phyloP scores from a whole-genome alignment of 2,329 filamentous ascomycete species.

The Trichoderma breve region DNA sequence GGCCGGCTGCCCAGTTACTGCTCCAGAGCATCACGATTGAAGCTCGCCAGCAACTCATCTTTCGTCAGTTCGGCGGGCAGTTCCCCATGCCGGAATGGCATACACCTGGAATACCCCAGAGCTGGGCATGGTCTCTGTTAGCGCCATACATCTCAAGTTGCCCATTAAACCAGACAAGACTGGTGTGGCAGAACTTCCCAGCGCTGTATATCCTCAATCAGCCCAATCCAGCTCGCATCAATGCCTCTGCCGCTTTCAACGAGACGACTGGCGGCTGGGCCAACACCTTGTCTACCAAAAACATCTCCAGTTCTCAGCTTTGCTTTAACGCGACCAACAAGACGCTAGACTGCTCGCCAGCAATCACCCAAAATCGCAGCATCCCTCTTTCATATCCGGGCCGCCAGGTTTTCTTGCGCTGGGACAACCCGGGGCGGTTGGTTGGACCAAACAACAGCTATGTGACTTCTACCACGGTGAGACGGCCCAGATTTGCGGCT shows the following conservation, averaged over 20 bases:
- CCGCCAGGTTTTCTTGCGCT: slow-evolving; percentile 66
- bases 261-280: slow-evolving; percentile 62
- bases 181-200: slow-evolving; percentile 85
- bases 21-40: slow-evolving; percentile 76
- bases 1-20: slow-evolving; percentile 69
- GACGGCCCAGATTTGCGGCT: slow-evolving; percentile 62
- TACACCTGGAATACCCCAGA: slow-evolving; percentile 74
- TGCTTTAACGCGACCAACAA: slow-evolving; percentile 58
- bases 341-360: slow-evolving; percentile 59
- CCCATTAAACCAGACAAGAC: slow-evolving; percentile 67
- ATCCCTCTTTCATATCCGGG: slow-evolving; percentile 73
- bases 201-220: slow-evolving; percentile 70
- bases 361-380: slow-evolving; percentile 66
- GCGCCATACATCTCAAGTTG: slow-evolving; percentile 80
- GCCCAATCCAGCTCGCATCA: slow-evolving; percentile 68
- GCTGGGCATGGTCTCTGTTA: slow-evolving; percentile 79
- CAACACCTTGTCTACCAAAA: slow-evolving; percentile 52
- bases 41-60: slow-evolving; percentile 79
- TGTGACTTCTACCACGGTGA: slow-evolving; percentile 61
- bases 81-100: slow-evolving; percentile 85
- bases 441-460: slow-evolving; percentile 84
- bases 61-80: slow-evolving; percentile 77
- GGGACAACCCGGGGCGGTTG: slow-evolving; percentile 66
- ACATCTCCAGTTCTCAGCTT: slow-evolving; percentile 43
- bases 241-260: slow-evolving; percentile 59